These are phyloP conservation scores for Ceratobasidium theobromae DNA, from an alignment of 1,284 basidiomycete genomes.

Conservation along the genomic window DNA sequence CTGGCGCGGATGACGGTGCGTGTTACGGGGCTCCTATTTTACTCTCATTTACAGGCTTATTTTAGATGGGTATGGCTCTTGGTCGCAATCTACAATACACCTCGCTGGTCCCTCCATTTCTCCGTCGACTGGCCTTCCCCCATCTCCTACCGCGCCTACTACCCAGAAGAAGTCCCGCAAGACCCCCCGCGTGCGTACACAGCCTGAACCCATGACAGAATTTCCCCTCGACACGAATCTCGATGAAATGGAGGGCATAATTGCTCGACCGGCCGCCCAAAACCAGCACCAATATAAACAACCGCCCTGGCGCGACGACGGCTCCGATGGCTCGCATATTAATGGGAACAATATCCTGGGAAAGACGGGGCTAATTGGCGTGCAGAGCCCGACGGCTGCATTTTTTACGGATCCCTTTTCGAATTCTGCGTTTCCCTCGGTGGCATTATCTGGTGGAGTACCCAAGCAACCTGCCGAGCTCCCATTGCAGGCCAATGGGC, in stretches of 20 bases:
- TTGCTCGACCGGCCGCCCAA: slow-evolving; percentile 45
- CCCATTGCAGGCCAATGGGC: slow-evolving; percentile 7
- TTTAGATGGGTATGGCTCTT: neutral
- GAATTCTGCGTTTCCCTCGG: neutral
- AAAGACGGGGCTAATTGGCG: slow-evolving; percentile 6
- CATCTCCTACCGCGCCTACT: neutral
- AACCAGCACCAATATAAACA: slow-evolving; percentile 10
- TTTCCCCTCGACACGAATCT: slow-evolving; percentile 75
- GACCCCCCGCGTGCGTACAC: slow-evolving; percentile 1
- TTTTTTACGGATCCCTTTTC: slow-evolving; percentile 30
- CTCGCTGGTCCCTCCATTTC: neutral
- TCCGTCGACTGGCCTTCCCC: neutral
- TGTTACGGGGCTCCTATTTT: neutral
- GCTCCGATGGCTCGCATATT: neutral
- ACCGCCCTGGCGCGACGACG: slow-evolving; percentile 25
- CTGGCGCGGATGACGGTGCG: slow-evolving; percentile 18
- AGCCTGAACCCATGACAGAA: slow-evolving; percentile 20
- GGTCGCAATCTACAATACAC: neutral
- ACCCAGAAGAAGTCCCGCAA: slow-evolving; percentile 5
- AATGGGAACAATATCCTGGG: neutral
- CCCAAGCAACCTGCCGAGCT: neutral
- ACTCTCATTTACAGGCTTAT: neutral
- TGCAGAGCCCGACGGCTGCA: slow-evolving; percentile 22
- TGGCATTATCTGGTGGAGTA: neutral
- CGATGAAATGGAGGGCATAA: slow-evolving; percentile 80